Conservation (phyloP, 192 early-diverging fungal genomes). For the Linnemannia schmuckeri region DNA sequence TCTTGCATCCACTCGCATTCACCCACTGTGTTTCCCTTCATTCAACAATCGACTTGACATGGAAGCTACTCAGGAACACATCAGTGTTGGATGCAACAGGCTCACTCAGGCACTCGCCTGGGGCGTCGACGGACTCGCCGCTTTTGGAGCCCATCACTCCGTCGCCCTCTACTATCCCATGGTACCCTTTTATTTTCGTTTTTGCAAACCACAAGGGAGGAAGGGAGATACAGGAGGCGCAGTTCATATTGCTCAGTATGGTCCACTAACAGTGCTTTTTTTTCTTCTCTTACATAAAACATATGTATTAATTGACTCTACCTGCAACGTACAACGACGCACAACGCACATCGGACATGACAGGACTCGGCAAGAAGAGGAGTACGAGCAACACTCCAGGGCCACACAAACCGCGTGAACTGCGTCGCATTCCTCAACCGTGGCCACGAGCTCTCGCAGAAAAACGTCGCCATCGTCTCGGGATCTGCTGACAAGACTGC, state of each 20-base stretch:
- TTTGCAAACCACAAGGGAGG: no score
- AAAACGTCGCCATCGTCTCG: conserved; percentile 76
- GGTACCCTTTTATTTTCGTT: conserved; percentile 39
- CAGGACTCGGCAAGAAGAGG: conserved; percentile 65
- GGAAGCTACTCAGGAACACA: conserved; percentile 66
- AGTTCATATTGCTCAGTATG: not conserved
- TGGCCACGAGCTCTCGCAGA: conserved; percentile 61
- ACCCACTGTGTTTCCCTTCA: not conserved
- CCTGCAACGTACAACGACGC: not conserved
- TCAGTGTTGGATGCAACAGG: conserved; percentile 76
- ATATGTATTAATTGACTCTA: not conserved
- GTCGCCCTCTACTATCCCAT: conserved; percentile 81
- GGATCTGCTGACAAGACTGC: conserved; percentile 86
- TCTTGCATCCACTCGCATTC: not conserved
- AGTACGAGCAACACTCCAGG: conserved; percentile 71
- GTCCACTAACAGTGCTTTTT: not conserved
- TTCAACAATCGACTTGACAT: not conserved
- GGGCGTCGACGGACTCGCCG: conserved; percentile 69
- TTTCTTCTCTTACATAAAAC: not conserved
- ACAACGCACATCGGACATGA: not conserved
- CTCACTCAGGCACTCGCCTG: conserved; percentile 74
- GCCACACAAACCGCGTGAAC: conserved; percentile 85
- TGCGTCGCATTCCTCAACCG: conserved; percentile 78
- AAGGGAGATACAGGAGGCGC: not conserved
- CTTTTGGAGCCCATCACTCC: conserved; percentile 76